phyloP scores from a whole-genome alignment of 768 basidiomycete genomes.

The Calocera viscosa region DNA sequence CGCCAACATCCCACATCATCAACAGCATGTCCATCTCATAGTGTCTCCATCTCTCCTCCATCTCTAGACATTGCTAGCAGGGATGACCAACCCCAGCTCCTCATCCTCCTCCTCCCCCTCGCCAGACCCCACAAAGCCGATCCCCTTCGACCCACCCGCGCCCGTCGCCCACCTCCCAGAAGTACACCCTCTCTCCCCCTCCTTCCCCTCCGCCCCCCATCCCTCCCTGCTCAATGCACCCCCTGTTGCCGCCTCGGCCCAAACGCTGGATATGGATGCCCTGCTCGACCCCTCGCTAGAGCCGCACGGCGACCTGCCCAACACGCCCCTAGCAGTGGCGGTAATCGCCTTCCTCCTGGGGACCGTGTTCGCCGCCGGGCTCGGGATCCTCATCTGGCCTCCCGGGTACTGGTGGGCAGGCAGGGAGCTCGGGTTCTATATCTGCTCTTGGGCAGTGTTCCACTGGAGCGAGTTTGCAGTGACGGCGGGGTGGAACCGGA shows the following conservation, averaged over 20 bases:
- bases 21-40: neutral
- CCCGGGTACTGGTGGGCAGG: slow-evolving; percentile 47
- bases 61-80: neutral
- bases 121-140: neutral
- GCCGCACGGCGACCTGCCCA: slow-evolving; percentile 58
- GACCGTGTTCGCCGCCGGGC: slow-evolving; percentile 47
- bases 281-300: slow-evolving; percentile 8
- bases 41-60: neutral
- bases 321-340: slow-evolving; percentile 71
- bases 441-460: slow-evolving; percentile 73
- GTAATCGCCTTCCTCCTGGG: slow-evolving; percentile 80
- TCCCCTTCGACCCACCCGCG: neutral
- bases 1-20: neutral
- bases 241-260: neutral
- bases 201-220: neutral
- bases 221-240: neutral
- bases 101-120: neutral
- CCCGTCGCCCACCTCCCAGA: neutral
- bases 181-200: neutral
- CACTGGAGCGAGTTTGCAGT: slow-evolving; percentile 93
- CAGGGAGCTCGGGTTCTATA: slow-evolving; percentile 69
- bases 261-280: neutral
- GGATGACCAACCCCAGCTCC: neutral
- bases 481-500: slow-evolving; percentile 89
- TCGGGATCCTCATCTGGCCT: slow-evolving; percentile 27